A percentile compares a stretch with the other conserved stretches of the same genome.
Evolutionary conservation across 2,329 filamentous ascomycete genomes (phyloP).

Genomic region (Fusarium sp.): DNA sequence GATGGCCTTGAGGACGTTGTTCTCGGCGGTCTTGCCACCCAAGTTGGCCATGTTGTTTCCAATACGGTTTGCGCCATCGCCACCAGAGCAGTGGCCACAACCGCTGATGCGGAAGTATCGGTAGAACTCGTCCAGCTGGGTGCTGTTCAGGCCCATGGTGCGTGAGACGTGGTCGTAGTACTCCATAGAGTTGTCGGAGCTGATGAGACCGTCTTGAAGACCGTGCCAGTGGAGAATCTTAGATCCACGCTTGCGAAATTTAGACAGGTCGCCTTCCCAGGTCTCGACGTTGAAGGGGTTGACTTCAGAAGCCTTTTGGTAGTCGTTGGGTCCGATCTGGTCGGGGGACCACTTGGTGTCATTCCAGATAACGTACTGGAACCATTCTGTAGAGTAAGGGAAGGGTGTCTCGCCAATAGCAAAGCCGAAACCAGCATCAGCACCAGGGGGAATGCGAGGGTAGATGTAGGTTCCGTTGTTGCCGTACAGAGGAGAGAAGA

Average conservation of each 20-base stretch:
- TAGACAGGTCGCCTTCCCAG: conserved; percentile 53
- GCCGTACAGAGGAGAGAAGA: conserved; percentile 34
- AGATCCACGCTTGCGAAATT: conserved; percentile 53
- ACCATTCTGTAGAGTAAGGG: conserved; percentile 45
- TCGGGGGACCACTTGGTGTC: conserved; percentile 48
- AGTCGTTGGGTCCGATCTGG: conserved; percentile 54
- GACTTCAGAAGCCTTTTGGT: conserved; percentile 46
- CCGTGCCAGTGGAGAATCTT: conserved; percentile 62
- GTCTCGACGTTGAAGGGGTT: conserved; percentile 44
- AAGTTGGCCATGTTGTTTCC: conserved; percentile 43
- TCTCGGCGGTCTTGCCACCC: conserved; percentile 46
- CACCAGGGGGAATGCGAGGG: conserved; percentile 40
- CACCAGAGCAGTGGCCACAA: conserved; percentile 62
- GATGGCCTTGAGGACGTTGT: conserved; percentile 60
- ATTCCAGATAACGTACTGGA: conserved; percentile 55
- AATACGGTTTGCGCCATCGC: conserved; percentile 56
- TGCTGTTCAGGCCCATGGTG: conserved; percentile 43
- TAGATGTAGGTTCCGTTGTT: conserved; percentile 47
- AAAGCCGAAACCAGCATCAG: conserved; percentile 45
- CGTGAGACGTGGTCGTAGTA: conserved; percentile 44
- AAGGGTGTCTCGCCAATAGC: not conserved
- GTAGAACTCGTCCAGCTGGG: conserved; percentile 61
- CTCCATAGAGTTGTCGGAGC: conserved; percentile 40
- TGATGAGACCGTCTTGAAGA: conserved; percentile 38
- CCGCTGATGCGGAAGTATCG: conserved; percentile 60